Conservation (phyloP, 768 basidiomycete species). For the Nevesoporus exiguus region DNA sequence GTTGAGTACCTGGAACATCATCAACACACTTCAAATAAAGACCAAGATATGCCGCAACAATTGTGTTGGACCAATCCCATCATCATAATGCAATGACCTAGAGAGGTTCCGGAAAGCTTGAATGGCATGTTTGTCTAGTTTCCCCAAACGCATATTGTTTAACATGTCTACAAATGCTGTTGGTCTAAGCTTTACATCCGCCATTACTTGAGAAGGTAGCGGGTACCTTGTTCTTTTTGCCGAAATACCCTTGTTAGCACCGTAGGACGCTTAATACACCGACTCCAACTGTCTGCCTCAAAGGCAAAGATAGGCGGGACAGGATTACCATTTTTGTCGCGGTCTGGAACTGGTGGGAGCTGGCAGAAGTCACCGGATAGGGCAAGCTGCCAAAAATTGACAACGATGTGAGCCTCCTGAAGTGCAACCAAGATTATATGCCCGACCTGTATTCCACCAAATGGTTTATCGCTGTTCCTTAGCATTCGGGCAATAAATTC, state of each 20-base stretch:
- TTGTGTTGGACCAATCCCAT: slow-evolving; percentile 80
- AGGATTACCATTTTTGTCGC: slow-evolving; percentile 44
- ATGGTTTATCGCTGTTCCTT: slow-evolving; percentile 53
- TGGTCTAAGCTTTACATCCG: not conserved
- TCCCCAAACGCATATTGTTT: slow-evolving; percentile 82
- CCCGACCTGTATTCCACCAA: slow-evolving; percentile 84
- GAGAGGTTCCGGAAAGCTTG: slow-evolving; percentile 53
- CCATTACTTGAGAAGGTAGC: not conserved
- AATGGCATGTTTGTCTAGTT: slow-evolving; percentile 41
- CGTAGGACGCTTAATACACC: slow-evolving; percentile 55
- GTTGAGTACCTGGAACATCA: slow-evolving; percentile 55
- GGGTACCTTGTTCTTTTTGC: slow-evolving; percentile 74
- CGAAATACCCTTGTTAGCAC: slow-evolving; percentile 76
- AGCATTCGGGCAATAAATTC: slow-evolving; percentile 60
- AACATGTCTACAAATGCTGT: slow-evolving; percentile 79
- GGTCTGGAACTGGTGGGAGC: slow-evolving; percentile 72
- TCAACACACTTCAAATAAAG: not conserved
- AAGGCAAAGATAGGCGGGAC: slow-evolving; percentile 68
- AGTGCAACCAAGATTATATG: not conserved
- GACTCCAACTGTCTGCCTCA: slow-evolving; percentile 71
- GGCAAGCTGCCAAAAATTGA: slow-evolving; percentile 53
- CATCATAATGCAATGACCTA: slow-evolving; percentile 57
- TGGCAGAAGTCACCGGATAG: slow-evolving; percentile 91
- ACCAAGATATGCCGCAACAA: slow-evolving; percentile 44
- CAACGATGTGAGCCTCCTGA: not conserved